A percentile compares a stretch with the other conserved stretches of the same genome.
Conservation (phyloP, 129 eudicot species). For the Rutidosis leptorrhynchoides region DNA sequence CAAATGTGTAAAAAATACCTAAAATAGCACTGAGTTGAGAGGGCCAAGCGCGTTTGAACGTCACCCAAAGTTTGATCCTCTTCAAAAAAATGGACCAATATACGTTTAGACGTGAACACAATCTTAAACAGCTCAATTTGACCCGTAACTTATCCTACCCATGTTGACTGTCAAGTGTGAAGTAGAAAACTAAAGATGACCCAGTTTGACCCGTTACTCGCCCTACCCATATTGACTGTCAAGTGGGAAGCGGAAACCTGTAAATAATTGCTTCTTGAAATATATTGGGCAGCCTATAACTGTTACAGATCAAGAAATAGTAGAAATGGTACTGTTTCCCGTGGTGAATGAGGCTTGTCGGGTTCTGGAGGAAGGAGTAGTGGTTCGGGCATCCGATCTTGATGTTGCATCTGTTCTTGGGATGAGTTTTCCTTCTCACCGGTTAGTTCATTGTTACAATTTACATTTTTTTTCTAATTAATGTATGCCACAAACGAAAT, state of each 20-base stretch:
- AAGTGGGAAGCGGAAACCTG: conserved; percentile 5
- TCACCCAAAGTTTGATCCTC: not conserved
- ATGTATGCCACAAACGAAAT: not conserved
- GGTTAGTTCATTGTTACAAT: conserved; percentile 49
- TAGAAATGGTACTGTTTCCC: conserved; percentile 88
- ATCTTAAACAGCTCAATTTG: not conserved
- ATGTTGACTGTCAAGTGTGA: too few species aligned
- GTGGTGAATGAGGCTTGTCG: conserved; percentile 97
- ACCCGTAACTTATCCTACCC: too few species aligned
- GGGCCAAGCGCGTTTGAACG: not conserved
- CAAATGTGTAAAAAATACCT: not conserved
- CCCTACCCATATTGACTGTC: not conserved
- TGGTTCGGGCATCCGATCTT: conserved; percentile 94
- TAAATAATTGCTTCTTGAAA: conserved; percentile 7
- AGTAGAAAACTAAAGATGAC: not conserved
- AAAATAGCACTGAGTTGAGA: not conserved
- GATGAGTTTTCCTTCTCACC: conserved; percentile 94
- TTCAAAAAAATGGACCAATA: not conserved
- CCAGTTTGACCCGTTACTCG: conserved; percentile 3
- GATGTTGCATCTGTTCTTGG: conserved; percentile 94
- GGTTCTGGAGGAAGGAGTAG: conserved; percentile 82
- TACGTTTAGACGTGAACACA: not conserved
- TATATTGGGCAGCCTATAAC: conserved; percentile 62
- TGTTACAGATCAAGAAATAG: conserved; percentile 68
- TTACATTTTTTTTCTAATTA: not conserved